These are phyloP conservation scores for Penicillium argentinense DNA, from an alignment of 495 filamentous ascomycete genomes.

Conservation along the genomic window DNA sequence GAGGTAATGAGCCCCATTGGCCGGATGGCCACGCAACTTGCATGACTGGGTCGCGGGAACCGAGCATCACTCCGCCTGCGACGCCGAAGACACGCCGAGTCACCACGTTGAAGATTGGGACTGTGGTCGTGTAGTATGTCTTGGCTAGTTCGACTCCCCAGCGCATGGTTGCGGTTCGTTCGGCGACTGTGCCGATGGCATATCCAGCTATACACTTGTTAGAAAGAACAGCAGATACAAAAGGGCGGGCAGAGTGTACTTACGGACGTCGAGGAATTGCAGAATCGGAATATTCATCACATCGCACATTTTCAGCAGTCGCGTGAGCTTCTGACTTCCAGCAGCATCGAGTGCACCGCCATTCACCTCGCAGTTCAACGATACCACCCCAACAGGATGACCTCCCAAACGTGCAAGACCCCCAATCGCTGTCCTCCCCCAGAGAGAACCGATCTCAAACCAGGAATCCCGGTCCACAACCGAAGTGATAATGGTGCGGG, in stretches of 20 bases:
- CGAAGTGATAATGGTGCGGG: constrained; percentile 52
- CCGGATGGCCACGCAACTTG: constrained; percentile 63
- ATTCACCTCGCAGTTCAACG: constrained; percentile 59
- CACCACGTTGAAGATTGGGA: constrained; percentile 59
- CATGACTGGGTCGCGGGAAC: constrained; percentile 56
- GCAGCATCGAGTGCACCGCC: constrained; percentile 60
- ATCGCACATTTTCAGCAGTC: constrained; percentile 60
- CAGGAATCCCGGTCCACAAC: constrained; percentile 56
- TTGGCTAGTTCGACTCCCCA: constrained; percentile 60
- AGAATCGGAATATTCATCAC: constrained; percentile 63
- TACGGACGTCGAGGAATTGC: constrained; percentile 61
- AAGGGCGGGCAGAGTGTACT: constrained; percentile 12
- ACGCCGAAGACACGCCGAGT: constrained; percentile 59
- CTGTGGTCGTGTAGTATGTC: constrained; percentile 59
- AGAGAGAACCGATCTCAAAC: constrained; percentile 63
- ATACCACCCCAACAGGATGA: constrained; percentile 55
- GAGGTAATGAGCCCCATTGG: constrained; percentile 58
- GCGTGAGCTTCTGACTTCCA: constrained; percentile 58
- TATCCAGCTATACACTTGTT: constrained; percentile 48
- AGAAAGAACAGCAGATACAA: neutral
- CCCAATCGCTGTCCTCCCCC: constrained; percentile 60
- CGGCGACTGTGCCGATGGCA: constrained; percentile 60
- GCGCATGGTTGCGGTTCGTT: constrained; percentile 62
- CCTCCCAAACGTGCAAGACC: constrained; percentile 58
- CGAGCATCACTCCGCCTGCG: constrained; percentile 62